phyloP scores from a whole-genome alignment of 192 early-diverging fungal species.

The Backusella westeae region DNA sequence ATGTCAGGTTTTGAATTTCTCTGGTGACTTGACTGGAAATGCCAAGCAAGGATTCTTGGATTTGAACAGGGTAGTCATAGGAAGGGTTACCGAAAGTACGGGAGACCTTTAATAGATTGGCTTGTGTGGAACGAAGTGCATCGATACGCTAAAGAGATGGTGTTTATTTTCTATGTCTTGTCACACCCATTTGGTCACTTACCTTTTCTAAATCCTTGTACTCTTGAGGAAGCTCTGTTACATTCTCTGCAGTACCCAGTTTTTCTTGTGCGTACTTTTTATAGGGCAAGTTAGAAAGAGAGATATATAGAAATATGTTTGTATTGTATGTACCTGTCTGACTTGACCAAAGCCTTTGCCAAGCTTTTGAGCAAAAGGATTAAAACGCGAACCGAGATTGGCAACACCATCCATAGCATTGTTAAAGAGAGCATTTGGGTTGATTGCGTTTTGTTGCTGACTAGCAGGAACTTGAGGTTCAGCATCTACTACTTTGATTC shows the following conservation, averaged over 20 bases:
- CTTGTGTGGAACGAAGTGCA: constrained; percentile 66
- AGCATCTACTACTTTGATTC: constrained; percentile 36
- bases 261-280: constrained; percentile 86
- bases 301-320: too few species aligned
- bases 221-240: constrained; percentile 92
- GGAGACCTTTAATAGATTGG: constrained; percentile 68
- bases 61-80: constrained; percentile 72
- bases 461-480: constrained; percentile 15
- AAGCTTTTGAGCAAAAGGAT: constrained; percentile 52
- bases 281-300: neutral
- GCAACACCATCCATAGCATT: constrained; percentile 49
- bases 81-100: constrained; percentile 71
- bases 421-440: constrained; percentile 33
- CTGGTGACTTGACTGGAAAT: constrained; percentile 67
- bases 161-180: neutral
- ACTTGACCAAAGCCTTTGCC: constrained; percentile 53
- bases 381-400: constrained; percentile 46
- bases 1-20: constrained; percentile 55
- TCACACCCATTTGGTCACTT: constrained; percentile 13
- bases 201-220: constrained; percentile 91
- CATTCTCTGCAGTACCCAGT: constrained; percentile 74
- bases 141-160: constrained; percentile 64
- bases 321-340: constrained; percentile 41
- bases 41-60: constrained; percentile 70
- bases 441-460: neutral